phyloP scores from a whole-genome alignment of 208 protist species.

The Leishmania arabica region DNA sequence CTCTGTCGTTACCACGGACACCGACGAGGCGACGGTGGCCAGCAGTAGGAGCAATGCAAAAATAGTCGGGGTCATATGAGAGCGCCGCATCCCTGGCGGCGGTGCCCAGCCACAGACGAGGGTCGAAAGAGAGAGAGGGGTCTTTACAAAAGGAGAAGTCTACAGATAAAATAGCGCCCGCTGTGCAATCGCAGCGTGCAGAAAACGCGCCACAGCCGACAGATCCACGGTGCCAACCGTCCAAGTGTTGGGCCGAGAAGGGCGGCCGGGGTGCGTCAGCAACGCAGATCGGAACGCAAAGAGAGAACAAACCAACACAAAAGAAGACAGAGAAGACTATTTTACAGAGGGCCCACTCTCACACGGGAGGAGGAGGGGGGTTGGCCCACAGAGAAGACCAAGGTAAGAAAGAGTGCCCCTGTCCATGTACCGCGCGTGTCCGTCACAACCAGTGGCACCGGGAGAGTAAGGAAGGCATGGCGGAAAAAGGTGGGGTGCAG shows the following conservation, averaged over 20 bases:
- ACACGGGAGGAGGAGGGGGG: neutral
- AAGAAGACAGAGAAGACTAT: neutral
- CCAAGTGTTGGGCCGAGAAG: neutral
- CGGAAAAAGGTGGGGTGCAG: neutral
- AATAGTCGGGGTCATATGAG: neutral
- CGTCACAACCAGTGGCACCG: neutral
- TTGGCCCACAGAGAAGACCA: neutral
- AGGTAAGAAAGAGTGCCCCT: neutral
- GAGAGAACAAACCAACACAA: neutral
- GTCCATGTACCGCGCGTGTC: neutral
- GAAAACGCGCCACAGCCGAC: neutral
- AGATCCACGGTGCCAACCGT: neutral
- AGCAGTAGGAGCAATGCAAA: neutral
- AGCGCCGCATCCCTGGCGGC: neutral
- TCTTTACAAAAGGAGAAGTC: neutral
- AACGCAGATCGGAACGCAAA: neutral
- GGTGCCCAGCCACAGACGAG: neutral
- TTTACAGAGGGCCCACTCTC: neutral
- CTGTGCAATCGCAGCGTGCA: neutral
- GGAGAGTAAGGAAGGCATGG: neutral
- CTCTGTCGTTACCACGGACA: slow-evolving; percentile 16
- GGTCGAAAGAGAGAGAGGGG: neutral
- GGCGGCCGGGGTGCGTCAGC: neutral
- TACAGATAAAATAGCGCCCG: neutral
- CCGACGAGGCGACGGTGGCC: neutral